Evolutionary conservation across 768 basidiomycete species (phyloP), one percentile per base, ranked within the genome.

Genomic region (Tricholomella constricta): DNA sequence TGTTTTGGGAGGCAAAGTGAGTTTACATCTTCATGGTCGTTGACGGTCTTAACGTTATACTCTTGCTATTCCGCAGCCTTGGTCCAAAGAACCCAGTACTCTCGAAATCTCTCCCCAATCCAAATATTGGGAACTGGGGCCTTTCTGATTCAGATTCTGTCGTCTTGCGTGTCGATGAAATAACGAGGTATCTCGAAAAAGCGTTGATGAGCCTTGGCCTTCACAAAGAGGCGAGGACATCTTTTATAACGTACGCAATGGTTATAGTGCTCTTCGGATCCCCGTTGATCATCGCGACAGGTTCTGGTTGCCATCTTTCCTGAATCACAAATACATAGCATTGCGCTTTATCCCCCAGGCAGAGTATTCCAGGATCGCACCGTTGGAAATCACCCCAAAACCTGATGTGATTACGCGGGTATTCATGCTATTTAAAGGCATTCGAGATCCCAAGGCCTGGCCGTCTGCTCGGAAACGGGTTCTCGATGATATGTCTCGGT

Each of bases 391-490:
- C 42, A 54, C 48, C 2, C 80, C 80, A 1, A 31, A 51, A 29
- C 78, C 80, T 12, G 77, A 77, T 49, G 65, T 76, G 41, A 65
- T 78, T 8, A 73, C 69, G 0, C 73, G 76, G 6, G 64, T 80
- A 10, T 79, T 80, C 57, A 78, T 80, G 77, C 58, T 80, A 2
- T 81, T 78, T 61, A 61, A 67, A 17, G 75, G 76, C 1, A 58
- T 80, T 1, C 23, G 38, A 7, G 57, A 58, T 3, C 60, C 54
- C 0, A 62, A 69, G 0, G 38, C 36, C 2, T 78, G 75, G 77
- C 35, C 46, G 1, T 51, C 42, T 6, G 67, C 72, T 1, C 49
- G 10, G 4, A 36, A 43, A 27, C 54, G 61, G 2, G 64, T 59
- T 1, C 44, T 48, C 7, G 60, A 61, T 11, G 61, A 67, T 23